Evolutionary conservation across 2,329 filamentous ascomycete species (phyloP), one percentile per base, ranked within the genome.

Genomic region (Septoria petroselini): DNA sequence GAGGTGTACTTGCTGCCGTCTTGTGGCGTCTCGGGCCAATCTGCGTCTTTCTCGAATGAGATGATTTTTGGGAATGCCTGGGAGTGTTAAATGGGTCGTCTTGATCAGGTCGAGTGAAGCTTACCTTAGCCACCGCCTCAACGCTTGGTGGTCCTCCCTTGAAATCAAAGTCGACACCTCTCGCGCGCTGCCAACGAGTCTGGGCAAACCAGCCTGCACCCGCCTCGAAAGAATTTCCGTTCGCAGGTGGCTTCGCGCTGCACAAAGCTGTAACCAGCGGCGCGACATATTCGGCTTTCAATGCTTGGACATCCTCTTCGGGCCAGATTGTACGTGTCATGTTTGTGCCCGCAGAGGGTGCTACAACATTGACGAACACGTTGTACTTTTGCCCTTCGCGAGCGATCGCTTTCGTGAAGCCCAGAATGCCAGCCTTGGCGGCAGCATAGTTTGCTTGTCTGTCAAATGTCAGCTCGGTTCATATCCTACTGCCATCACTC

Each of bases 201-300:
- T 82, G 80, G 54, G 86, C 88, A 64, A 84, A 82, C 91, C 91
- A 97, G 58, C 91, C 93, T 68, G 86, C 91, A 63, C 91, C 91
- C 60, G 91, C 88, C 75, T 97, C 93, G 73, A 88, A 97, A 41
- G 97, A 79, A 38, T 83, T 84, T 57, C 91, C 91, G 45, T 88
- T 95, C 8, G 83, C 81, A 60, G 85, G 82, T 41, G 89, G 83
- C 72, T 87, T 86, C 73, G 97, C 91, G 15, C 80, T 84, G 69
- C 83, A 88, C 48, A 97, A 85, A 27, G 89, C 82, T 44, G 91
- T 83, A 41, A 97, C 90, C 27, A 97, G 74, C 55, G 91, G 93
- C 45, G 91, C 91, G 69, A 97, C 91, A 72, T 95, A 96, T 66
- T 96, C 91, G 49, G 91, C 91, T 82, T 95, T 96, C 78, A 97